These are phyloP conservation scores for Xerocomellus intermedius DNA, from an alignment of 768 basidiomycete species.

Conservation along the genomic window DNA sequence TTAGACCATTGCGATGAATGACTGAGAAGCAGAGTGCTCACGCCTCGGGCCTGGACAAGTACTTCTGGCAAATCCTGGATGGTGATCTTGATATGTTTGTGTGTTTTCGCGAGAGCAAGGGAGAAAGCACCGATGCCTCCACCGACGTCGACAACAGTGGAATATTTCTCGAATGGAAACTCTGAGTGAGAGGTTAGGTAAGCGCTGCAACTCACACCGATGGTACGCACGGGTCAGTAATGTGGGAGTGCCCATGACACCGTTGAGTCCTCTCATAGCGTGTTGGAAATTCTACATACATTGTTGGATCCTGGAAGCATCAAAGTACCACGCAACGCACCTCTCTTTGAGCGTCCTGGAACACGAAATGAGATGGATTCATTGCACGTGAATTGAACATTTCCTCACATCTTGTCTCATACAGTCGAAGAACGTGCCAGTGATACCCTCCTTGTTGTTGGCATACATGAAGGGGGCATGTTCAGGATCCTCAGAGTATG, in stretches of 20 bases:
- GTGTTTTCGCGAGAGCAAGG: slow-evolving; percentile 27
- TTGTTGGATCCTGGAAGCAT: neutral
- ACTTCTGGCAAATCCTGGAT: slow-evolving; percentile 32
- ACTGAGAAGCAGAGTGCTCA: neutral
- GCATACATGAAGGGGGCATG: slow-evolving; percentile 23
- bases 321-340: neutral
- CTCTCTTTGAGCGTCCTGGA: slow-evolving; percentile 21
- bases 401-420: slow-evolving; percentile 23
- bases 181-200: slow-evolving; percentile 14
- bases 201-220: neutral
- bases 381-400: neutral
- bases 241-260: slow-evolving; percentile 26
- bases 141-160: slow-evolving; percentile 35
- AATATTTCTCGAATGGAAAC: slow-evolving; percentile 32
- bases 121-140: slow-evolving; percentile 34
- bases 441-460: slow-evolving; percentile 16
- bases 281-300: slow-evolving; percentile 19
- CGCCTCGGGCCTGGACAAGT: slow-evolving; percentile 21
- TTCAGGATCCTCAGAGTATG: slow-evolving; percentile 18
- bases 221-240: slow-evolving; percentile 19
- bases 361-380: neutral
- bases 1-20: neutral
- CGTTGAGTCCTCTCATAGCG: slow-evolving; percentile 24
- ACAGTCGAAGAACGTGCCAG: slow-evolving; percentile 26
- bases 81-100: slow-evolving; percentile 32